Percentiles rank a stretch among this genome's conserved stretches.
Evolutionary conservation across 1,139 yeast genomes (phyloP).

Genomic region (Geotrichum bryndzae): DNA sequence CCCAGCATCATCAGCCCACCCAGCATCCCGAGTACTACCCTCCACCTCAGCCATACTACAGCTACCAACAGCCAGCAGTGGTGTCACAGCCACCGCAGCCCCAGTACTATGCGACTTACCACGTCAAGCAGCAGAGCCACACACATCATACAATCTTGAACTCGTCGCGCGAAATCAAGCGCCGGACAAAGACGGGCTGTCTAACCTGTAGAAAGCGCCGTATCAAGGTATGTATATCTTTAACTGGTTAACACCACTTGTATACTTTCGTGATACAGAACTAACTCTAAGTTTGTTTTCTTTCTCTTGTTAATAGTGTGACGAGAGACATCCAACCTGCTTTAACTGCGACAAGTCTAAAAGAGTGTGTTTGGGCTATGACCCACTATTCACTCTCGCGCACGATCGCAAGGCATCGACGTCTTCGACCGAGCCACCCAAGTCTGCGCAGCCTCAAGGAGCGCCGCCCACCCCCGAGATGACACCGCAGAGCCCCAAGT

Average conservation of each 20-base stretch:
- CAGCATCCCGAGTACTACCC: conserved; percentile 6
- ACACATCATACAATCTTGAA: conserved; percentile 6
- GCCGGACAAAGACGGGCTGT: conserved; percentile 68
- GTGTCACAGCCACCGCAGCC: background rate
- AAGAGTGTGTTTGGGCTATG: conserved; percentile 66
- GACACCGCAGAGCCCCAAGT: background rate
- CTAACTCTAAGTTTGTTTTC: conserved; percentile 1
- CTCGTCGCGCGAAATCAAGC: conserved; percentile 27
- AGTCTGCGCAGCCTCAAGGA: background rate
- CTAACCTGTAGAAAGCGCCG: conserved; percentile 66
- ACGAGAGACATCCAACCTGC: conserved; percentile 69
- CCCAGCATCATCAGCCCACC: background rate
- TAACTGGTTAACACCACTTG: background rate
- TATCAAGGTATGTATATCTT: conserved; percentile 35
- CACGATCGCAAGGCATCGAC: conserved; percentile 20
- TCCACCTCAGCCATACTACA: background rate
- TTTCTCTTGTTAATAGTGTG: conserved; percentile 40
- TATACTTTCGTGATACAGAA: conserved; percentile 29
- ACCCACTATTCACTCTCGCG: conserved; percentile 30
- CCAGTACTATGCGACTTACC: background rate
- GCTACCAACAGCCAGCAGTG: background rate
- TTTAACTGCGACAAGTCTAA: conserved; percentile 66
- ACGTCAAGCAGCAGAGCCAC: background rate
- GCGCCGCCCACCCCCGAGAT: background rate
- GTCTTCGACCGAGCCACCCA: background rate